Evolutionary conservation across 371 early-diverging fungal species (phyloP), one percentile per base, ranked within the genome.

Genomic region (Haplosporangium sp.): DNA sequence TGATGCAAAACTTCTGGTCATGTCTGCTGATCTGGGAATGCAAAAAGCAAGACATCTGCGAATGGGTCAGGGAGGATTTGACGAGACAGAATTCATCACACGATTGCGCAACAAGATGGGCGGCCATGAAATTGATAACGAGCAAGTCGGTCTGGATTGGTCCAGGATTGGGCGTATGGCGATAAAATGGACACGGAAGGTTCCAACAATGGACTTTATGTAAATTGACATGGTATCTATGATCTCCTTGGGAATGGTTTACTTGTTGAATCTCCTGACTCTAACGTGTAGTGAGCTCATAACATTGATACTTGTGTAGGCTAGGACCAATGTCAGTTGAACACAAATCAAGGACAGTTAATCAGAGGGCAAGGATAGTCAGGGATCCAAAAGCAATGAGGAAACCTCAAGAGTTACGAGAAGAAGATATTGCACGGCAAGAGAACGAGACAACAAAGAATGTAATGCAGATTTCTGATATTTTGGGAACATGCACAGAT

Each of bases 371-470:
- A 27, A 42, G 74, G 19, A 61, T 74, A 35, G 77, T 75, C 35
- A 58, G 83, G 45, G 74, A 77, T 37, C 69, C 76, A 10, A 74
- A 83, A 52, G 71, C 76, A 52, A 71, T 85, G 65, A 71, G 72
- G 35, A 70, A 68, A 44, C 76, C 68, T 17, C 72, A 81, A 50
- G 74, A 94, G 89, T 85, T 96, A 37, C 85, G 87, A 67, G 90
- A 92, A 82, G 81, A 76, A 11, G 97, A 96, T 70, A 87, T 96
- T 64, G 84, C 89, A 45, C 87, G 90, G 66, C 92, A 96, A 69
- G 94, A 93, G 71, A 96, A 97, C 82, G 96, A 96, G 73, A 97
- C 97, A 0, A 93, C 96, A 0, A 89, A 88, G 38, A 92, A 92
- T 56, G 96, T 97, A 50, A 85, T 87, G 53, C 78, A 77, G 59